phyloP scores from a whole-genome alignment of 2,329 filamentous ascomycete genomes.

The Alternaria dauci region DNA sequence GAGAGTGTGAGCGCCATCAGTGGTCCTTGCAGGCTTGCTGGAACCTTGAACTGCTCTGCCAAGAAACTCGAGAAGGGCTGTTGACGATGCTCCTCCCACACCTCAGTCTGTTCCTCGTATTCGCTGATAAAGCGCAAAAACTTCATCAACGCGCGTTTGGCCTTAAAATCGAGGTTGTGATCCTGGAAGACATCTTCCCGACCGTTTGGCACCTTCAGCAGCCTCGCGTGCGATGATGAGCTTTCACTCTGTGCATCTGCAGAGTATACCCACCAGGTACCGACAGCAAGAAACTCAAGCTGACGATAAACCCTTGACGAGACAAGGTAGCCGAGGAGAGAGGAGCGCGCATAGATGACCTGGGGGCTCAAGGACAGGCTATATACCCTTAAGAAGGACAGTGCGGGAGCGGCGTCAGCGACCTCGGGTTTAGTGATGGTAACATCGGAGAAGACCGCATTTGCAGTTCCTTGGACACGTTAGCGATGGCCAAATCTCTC shows the following conservation, averaged over 20 bases:
- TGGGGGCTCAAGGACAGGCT: conserved; percentile 85
- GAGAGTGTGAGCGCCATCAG: conserved; percentile 78
- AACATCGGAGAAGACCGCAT: conserved; percentile 42
- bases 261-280: conserved; percentile 85
- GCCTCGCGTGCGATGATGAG: conserved; percentile 27
- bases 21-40: conserved; percentile 70
- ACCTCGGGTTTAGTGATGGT: conserved; percentile 43
- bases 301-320: conserved; percentile 88
- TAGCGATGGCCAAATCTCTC: conserved; percentile 7
- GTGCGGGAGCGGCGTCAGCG: conserved; percentile 44
- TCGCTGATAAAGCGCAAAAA: conserved; percentile 88
- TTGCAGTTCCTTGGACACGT: conserved; percentile 21
- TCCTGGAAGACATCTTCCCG: conserved; percentile 91
- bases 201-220: conserved; percentile 82
- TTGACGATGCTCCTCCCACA: conserved; percentile 67
- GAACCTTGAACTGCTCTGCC: conserved; percentile 61
- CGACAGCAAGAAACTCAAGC: conserved; percentile 91
- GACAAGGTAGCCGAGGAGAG: conserved; percentile 80
- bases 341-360: conserved; percentile 83
- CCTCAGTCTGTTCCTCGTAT: conserved; percentile 67
- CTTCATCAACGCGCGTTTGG: conserved; percentile 90
- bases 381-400: conserved; percentile 76
- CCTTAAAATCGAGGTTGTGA: conserved; percentile 75
- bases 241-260: conserved; percentile 11
- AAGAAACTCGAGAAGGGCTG: conserved; percentile 68